Evolutionary conservation across 2,329 filamentous ascomycete genomes (phyloP).

Genomic region (Aspergillus brasiliensis): DNA sequence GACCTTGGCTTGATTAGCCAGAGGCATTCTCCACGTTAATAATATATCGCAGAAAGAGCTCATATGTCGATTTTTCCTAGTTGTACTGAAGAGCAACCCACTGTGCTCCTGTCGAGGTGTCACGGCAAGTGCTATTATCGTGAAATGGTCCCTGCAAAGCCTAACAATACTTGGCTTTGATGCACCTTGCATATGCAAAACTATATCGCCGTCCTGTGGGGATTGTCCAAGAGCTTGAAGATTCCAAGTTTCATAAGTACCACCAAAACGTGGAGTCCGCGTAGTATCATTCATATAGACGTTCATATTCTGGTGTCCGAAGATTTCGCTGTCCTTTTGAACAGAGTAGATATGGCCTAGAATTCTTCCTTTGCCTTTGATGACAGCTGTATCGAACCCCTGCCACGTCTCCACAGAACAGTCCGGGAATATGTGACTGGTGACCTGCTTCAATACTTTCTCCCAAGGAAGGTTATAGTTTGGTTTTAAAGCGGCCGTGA

Average conservation of each 20-base stretch:
- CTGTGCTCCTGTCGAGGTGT: background rate
- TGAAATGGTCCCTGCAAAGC: background rate
- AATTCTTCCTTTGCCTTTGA: background rate
- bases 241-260: no score
- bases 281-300: no score
- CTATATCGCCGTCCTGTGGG: background rate
- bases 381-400: background rate
- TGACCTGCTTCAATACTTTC: background rate
- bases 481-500: background rate
- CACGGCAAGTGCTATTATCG: background rate
- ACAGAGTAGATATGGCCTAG: background rate
- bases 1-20: no score
- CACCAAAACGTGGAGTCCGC: no score
- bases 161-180: background rate
- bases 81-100: no score
- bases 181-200: background rate
- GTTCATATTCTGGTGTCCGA: no score
- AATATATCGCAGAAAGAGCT: background rate
- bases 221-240: background rate
- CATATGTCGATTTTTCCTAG: background rate
- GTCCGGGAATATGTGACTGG: background rate
- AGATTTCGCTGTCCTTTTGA: no score
- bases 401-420: background rate
- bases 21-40: no score
- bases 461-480: background rate